Conservation (phyloP, 1,284 basidiomycete species). For the Malassezia pachydermatis region DNA sequence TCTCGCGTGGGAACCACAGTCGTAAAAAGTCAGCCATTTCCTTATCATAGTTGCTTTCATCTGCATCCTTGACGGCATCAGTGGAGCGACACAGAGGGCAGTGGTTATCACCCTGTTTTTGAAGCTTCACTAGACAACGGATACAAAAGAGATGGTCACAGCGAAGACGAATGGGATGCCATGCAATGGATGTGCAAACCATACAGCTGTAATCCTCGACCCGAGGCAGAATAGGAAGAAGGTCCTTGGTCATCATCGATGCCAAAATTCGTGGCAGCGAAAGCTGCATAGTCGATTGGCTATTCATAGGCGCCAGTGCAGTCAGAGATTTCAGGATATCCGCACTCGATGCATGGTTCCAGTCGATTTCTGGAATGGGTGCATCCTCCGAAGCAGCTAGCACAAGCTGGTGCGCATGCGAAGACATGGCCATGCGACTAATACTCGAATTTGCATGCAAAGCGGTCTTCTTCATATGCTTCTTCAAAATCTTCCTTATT, state of each 20-base stretch:
- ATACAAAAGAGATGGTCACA: constrained; percentile 88
- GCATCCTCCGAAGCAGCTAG: constrained; percentile 7
- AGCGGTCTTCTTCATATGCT: constrained; percentile 74
- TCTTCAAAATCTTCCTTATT: constrained; percentile 62
- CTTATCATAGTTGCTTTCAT: constrained; percentile 59
- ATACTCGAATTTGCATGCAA: constrained; percentile 25
- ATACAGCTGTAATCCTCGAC: constrained; percentile 60
- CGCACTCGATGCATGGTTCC: neutral
- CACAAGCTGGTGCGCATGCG: constrained; percentile 3
- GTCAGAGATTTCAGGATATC: constrained; percentile 7
- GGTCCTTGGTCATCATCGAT: constrained; percentile 69
- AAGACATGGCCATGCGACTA: neutral
- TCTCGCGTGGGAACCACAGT: constrained; percentile 82
- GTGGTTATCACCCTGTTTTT: constrained; percentile 65
- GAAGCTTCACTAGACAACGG: constrained; percentile 84
- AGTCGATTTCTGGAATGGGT: constrained; percentile 6
- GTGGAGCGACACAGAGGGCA: constrained; percentile 67
- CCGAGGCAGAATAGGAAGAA: constrained; percentile 71
- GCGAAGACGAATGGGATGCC: constrained; percentile 58
- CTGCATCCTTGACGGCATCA: constrained; percentile 36
- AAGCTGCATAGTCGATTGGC: constrained; percentile 12
- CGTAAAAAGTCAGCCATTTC: constrained; percentile 74
- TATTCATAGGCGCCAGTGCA: constrained; percentile 1
- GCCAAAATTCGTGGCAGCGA: constrained; percentile 67
- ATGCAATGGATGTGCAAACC: constrained; percentile 50